Evolutionary conservation across 805 yeast species (phyloP), one percentile per base, ranked within the genome.

Genomic region (Nematodospora valgi): DNA sequence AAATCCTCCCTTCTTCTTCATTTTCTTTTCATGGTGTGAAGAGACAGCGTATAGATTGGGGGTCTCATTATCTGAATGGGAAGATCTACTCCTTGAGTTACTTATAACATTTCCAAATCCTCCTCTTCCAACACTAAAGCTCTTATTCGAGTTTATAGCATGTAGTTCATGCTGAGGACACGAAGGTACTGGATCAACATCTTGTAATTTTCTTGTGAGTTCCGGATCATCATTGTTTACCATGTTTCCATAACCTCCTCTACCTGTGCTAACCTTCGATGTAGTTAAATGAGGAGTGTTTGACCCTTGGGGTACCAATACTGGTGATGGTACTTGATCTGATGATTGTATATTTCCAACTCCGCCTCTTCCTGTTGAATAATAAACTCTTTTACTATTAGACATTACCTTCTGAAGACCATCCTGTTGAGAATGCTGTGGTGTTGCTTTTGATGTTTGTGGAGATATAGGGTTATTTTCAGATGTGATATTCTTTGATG

Each of bases 201-300:
- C 88, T 54, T 82, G 88, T 9, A 83, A 71, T 45, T 67, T 70
- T 41, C 88, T 65, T 4, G 86, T 70, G 32, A 74, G 48, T 32
- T 70, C 67, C 1, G 82, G 75, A 52, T 81, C 78, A 23, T 68
- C 68, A 54, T 81, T 82, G 42, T 64, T 69, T 37, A 78, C 60
- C 85, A 82, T 82, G 49, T 82, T 82, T 4, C 91, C 91, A 32
- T 75, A 79, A 5, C 91, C 91, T 5, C 91, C 91, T 45, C 91
- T 68, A 14, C 89, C 91, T 2, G 88, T 82, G 17, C 84, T 71
- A 49, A 76, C 74, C 17, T 75, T 72, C 19, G 74, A 72, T 13
- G 74, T 72, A 16, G 74, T 55, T 21, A 78, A 63, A 47, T 64
- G 72, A 18, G 88, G 87, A 11, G 83, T 76, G 43, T 71, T 74